Conservation (phyloP, 768 basidiomycete species). For the Lenzites betulinus region DNA sequence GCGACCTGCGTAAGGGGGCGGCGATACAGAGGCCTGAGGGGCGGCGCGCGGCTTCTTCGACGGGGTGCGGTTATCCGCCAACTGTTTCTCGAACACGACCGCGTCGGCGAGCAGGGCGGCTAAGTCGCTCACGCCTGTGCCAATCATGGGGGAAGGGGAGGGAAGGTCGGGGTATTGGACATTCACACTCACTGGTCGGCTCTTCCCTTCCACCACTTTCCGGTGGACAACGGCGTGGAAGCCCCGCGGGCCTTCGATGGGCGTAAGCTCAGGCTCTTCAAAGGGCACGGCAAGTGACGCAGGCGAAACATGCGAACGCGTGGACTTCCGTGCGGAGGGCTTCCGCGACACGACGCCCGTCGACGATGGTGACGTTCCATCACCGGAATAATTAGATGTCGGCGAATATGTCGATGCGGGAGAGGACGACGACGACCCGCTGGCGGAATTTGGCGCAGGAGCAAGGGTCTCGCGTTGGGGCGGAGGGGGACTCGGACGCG, state of each 20-base stretch:
- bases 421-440: conserved; percentile 11
- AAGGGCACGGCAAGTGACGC: conserved; percentile 4
- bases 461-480: conserved; percentile 16
- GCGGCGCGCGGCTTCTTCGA: conserved; percentile 17
- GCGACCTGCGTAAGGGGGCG: conserved; percentile 46
- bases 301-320: conserved; percentile 4
- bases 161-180: conserved; percentile 16
- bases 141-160: conserved; percentile 16
- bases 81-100: conserved; percentile 29
- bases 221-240: conserved; percentile 38
- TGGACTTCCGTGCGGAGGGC: not conserved
- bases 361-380: conserved; percentile 12
- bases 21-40: conserved; percentile 38
- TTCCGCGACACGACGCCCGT: conserved; percentile 11
- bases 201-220: conserved; percentile 26
- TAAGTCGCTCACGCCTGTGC: conserved; percentile 28
- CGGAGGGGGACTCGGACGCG: conserved; percentile 15
- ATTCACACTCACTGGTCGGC: conserved; percentile 12
- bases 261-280: conserved; percentile 28
- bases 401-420: conserved; percentile 14
- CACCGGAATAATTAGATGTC: conserved; percentile 11
- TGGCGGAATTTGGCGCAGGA: conserved; percentile 18
- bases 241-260: conserved; percentile 24
- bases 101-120: conserved; percentile 28
- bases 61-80: conserved; percentile 22